phyloP scores from a whole-genome alignment of 1,139 yeast species.

The Candida dubliniensis region DNA sequence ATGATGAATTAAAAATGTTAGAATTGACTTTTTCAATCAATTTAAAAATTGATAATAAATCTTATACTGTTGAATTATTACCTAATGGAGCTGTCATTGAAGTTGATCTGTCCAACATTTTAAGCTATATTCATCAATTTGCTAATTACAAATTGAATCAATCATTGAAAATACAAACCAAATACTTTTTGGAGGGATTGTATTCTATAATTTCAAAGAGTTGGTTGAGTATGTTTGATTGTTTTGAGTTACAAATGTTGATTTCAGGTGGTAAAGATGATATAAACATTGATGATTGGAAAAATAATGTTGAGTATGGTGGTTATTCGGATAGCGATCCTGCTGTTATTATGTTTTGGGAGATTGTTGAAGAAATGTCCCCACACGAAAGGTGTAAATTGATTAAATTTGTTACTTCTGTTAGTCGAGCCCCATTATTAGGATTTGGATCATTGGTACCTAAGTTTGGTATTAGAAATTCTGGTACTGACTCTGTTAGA shows the following conservation, averaged over 20 bases:
- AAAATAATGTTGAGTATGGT: conserved; percentile 60
- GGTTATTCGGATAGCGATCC: conserved; percentile 61
- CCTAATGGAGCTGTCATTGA: conserved; percentile 51
- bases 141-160: conserved; percentile 79
- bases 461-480: conserved; percentile 73
- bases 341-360: conserved; percentile 71
- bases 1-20: conserved; percentile 56
- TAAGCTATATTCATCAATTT: conserved; percentile 74
- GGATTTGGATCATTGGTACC: conserved; percentile 82
- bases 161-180: conserved; percentile 57
- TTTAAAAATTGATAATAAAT: conserved; percentile 40
- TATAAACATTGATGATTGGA: conserved; percentile 70
- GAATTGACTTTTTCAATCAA: conserved; percentile 67
- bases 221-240: conserved; percentile 85
- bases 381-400: conserved; percentile 61
- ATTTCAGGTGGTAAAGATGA: conserved; percentile 78
- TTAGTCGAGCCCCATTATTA: conserved; percentile 83
- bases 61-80: conserved; percentile 54
- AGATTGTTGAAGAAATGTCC: conserved; percentile 66
- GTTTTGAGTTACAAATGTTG: conserved; percentile 77
- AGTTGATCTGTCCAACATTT: conserved; percentile 62
- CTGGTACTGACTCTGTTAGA: conserved; percentile 55
- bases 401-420: conserved; percentile 86
- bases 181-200: conserved; percentile 69
- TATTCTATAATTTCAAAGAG: conserved; percentile 63